These are phyloP conservation scores for Globisporangium cystogenes DNA, from an alignment of 352 stramenopile genomes.

Conservation along the genomic window DNA sequence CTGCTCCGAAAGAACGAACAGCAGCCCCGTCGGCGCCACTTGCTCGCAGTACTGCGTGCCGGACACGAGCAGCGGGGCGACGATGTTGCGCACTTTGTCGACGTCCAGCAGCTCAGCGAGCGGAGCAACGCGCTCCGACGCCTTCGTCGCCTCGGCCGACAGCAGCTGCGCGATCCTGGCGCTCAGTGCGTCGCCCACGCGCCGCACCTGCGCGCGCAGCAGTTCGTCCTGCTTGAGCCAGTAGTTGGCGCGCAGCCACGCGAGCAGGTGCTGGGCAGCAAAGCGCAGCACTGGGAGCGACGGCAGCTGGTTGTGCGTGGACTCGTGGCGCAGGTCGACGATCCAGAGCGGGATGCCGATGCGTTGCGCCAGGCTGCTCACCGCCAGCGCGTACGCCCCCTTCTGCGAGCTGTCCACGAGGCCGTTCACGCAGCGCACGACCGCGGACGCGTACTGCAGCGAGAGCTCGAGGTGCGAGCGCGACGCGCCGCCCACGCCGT, in stretches of 20 bases:
- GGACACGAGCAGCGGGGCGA: conserved; percentile 56
- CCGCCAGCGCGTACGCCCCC: conserved; percentile 64
- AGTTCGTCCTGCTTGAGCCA: conserved; percentile 73
- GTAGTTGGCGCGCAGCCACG: conserved; percentile 87
- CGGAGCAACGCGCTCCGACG: not conserved
- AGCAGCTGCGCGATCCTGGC: conserved; percentile 17
- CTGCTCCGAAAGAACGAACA: conserved; percentile 25
- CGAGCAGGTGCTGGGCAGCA: conserved; percentile 78
- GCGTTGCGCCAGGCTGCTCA: conserved; percentile 74
- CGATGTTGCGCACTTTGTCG: conserved; percentile 48
- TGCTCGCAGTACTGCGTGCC: conserved; percentile 51
- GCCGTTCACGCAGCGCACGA: conserved; percentile 83
- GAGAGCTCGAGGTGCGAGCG: conserved; percentile 79
- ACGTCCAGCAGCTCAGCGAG: conserved; percentile 25
- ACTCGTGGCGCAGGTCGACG: conserved; percentile 91
- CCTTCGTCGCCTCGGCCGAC: not conserved
- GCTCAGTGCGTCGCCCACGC: conserved; percentile 31
- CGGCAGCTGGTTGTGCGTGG: conserved; percentile 91
- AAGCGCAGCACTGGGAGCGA: conserved; percentile 85
- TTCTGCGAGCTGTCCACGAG: conserved; percentile 79
- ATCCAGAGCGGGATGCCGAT: conserved; percentile 92
- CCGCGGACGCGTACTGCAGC: conserved; percentile 50
- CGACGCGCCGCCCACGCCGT: conserved; percentile 59
- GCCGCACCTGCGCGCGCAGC: conserved; percentile 41
- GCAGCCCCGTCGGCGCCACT: conserved; percentile 29